Evolutionary conservation across 2,329 filamentous ascomycete genomes (phyloP).

Genomic region (Cordyceps tenuipes): DNA sequence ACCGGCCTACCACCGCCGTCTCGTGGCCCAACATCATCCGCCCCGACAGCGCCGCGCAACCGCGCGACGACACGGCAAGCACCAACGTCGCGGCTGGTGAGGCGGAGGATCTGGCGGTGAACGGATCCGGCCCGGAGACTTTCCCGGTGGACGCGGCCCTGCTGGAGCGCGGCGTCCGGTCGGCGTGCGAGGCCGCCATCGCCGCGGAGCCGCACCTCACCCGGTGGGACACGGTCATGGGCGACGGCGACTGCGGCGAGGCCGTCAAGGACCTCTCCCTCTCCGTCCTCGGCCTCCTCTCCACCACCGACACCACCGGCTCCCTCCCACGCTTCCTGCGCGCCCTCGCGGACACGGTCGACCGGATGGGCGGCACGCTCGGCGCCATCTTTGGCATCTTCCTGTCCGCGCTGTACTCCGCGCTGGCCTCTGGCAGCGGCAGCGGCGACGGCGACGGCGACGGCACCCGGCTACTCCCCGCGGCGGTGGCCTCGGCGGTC

Average conservation of each 20-base stretch:
- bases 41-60: no score
- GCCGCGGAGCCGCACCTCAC: slow-evolving; percentile 55
- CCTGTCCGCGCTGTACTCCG: slow-evolving; percentile 38
- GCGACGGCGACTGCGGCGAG: slow-evolving; percentile 59
- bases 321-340: slow-evolving; percentile 39
- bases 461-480: slow-evolving; percentile 25
- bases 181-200: slow-evolving; percentile 43
- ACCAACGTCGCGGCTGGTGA: no score
- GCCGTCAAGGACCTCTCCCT: slow-evolving; percentile 46
- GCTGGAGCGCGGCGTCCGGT: slow-evolving; percentile 48
- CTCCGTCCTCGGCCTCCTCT: slow-evolving; percentile 38
- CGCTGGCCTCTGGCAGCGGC: no score
- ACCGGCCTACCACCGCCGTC: neutral
- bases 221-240: slow-evolving; percentile 54
- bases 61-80: neutral
- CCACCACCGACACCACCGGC: slow-evolving; percentile 31
- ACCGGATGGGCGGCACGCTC: slow-evolving; percentile 46
- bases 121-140: slow-evolving; percentile 26
- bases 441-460: neutral
- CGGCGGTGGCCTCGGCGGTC: slow-evolving; percentile 34
- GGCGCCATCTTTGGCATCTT: slow-evolving; percentile 47
- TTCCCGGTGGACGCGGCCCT: slow-evolving; percentile 41
- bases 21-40: neutral
- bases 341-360: slow-evolving; percentile 44
- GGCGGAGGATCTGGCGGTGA: no score